Percentiles rank a stretch among this genome's conserved stretches.
These are phyloP conservation scores for Phytopythium helicoides DNA, from an alignment of 352 stramenopile genomes.

Conservation along the genomic window DNA sequence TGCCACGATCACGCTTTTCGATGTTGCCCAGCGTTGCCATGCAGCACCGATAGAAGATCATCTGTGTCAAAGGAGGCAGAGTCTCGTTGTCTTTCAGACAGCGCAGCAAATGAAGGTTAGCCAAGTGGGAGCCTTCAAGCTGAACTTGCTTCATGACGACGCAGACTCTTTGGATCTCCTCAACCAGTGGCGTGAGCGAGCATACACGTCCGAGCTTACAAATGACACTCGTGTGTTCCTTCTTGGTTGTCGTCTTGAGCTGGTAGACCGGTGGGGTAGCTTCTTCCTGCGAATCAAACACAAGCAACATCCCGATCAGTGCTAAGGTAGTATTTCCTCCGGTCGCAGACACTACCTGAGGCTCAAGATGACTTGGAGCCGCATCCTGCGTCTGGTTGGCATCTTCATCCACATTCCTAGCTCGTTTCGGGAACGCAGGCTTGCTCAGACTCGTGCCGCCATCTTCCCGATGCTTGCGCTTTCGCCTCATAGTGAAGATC, in stretches of 20 bases:
- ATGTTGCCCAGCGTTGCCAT: slow-evolving; percentile 1
- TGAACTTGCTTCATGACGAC: slow-evolving; percentile 13
- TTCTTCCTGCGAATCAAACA: too few relatives aligned
- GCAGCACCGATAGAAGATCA: slow-evolving; percentile 11
- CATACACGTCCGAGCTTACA: slow-evolving; percentile 11
- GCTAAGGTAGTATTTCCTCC: too few relatives aligned
- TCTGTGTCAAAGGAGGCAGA: slow-evolving; percentile 3
- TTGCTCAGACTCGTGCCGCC: too few relatives aligned
- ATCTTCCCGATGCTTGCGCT: too few relatives aligned
- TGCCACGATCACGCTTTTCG: not conserved
- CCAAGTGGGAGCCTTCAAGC: slow-evolving; percentile 7
- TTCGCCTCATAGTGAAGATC: too few relatives aligned
- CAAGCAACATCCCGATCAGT: too few relatives aligned
- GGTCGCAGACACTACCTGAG: too few relatives aligned
- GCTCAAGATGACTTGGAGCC: too few relatives aligned
- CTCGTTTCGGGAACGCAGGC: too few relatives aligned
- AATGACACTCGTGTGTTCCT: slow-evolving; percentile 6
- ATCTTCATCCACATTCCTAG: too few relatives aligned
- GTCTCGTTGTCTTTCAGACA: slow-evolving; percentile 5
- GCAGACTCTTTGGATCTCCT: slow-evolving; percentile 1
- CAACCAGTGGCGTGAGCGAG: not conserved
- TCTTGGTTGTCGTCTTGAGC: slow-evolving; percentile 1
- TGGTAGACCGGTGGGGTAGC: not conserved
- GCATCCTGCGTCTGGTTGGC: too few relatives aligned
- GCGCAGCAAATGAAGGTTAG: slow-evolving; percentile 11